These are phyloP conservation scores for Petunia secreta DNA, from an alignment of 257 asterid genomes.

Conservation along the genomic window DNA sequence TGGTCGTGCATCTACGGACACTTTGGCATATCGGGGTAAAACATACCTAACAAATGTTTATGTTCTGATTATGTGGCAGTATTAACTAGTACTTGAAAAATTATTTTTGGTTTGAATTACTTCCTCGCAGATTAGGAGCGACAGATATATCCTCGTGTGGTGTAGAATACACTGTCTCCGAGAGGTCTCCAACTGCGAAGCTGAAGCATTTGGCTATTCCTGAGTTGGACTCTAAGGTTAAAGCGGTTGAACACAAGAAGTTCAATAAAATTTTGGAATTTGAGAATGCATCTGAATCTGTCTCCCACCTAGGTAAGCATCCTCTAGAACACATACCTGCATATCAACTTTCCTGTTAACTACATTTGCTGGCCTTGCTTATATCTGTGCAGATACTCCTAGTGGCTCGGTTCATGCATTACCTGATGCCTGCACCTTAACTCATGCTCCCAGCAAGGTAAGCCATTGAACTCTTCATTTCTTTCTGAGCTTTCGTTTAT, in stretches of 20 bases:
- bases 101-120: slow-evolving; percentile 2
- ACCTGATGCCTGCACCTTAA: slow-evolving; percentile 38
- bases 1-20: background rate
- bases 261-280: slow-evolving; percentile 37
- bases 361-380: slow-evolving; percentile 26
- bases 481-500: slow-evolving; percentile 24
- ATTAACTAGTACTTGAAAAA: background rate
- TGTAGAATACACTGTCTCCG: slow-evolving; percentile 29
- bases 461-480: slow-evolving; percentile 27
- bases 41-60: background rate
- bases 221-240: slow-evolving; percentile 31
- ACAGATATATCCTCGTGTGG: slow-evolving; percentile 25
- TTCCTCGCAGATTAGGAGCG: slow-evolving; percentile 48
- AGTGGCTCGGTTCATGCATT: slow-evolving; percentile 38
- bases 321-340: slow-evolving; percentile 27
- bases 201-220: slow-evolving; percentile 33
- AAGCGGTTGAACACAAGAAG: slow-evolving; percentile 33
- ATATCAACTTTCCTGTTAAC: slow-evolving; percentile 13
- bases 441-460: slow-evolving; percentile 41
- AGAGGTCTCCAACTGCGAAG: slow-evolving; percentile 38
- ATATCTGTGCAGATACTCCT: slow-evolving; percentile 43
- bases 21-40: background rate
- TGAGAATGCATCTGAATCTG: slow-evolving; percentile 29
- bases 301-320: slow-evolving; percentile 44
- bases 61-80: background rate